Base-by-base conservation (phyloP, 768 basidiomycete genomes). In the Suillus variegatus region DNA sequence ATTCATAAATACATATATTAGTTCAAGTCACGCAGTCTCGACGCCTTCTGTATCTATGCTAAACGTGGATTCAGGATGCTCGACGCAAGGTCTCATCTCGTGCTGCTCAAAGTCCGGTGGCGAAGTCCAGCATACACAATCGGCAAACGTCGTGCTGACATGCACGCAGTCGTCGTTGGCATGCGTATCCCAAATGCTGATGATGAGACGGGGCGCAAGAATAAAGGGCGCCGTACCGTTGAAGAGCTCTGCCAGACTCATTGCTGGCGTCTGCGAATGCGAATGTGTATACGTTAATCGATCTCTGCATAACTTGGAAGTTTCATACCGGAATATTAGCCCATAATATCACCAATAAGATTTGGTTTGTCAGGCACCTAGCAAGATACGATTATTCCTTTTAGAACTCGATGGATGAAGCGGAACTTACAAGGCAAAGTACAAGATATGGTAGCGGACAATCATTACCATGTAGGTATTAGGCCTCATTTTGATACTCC, bases 111-210 rank as follows among this genome's bases (percentile, higher is more conserved):
- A 38, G 6, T 7, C 1, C 12, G 41, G 38, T 18, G 57, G 58
- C 58, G 58, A 60, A 43, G 58, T 60, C 58, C 40, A 60, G 20
- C 58, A 60, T 7, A 60, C 6, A 60, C 58, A 60, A 43, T 60
- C 58, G 3, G 41, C 58, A 6, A 60, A 60, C 3, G 58, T 43
- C 18, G 58, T 60, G 18, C 58, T 60, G 12, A 60, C 41, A 8
- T 60, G 58, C 43, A 43, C 25, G 9, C 58, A 60, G 4, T 13
- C 10, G 6, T 44, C 28, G 6, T 28, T 41, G 10, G 58, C 58
- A 43, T 60, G 58, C 25, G 41, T 60, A 4, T 60, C 58, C 58
- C 58, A 60, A 28, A 60, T 60, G 28, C 58, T 60, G 41, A 60
- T 60, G 41, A 60, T 60, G 6, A 60, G 58, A 16, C 58, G 58